Conservation (phyloP, 116 monocot genomes). For the Cymodocea nodosa region DNA sequence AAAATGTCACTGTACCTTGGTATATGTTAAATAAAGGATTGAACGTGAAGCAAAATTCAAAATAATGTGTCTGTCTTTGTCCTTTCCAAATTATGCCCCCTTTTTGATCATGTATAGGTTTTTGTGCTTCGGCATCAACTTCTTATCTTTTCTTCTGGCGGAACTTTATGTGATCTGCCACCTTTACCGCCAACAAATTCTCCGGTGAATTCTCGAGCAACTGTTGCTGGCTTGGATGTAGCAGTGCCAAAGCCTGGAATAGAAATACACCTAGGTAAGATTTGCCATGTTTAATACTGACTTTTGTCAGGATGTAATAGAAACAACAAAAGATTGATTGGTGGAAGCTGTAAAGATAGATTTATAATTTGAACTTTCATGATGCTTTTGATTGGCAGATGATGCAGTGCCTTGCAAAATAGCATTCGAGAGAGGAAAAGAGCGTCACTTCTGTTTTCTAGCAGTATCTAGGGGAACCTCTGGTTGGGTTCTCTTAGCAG, state of each 20-base stretch:
- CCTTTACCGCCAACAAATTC: slow-evolving; percentile 30
- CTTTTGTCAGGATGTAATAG: neutral
- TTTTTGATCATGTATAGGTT: slow-evolving; percentile 24
- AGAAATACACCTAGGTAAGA: slow-evolving; percentile 64
- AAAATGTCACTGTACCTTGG: neutral
- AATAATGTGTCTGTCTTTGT: no score
- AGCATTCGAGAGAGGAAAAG: slow-evolving; percentile 96
- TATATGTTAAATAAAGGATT: no score
- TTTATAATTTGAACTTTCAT: neutral
- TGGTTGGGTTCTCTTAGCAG: slow-evolving; percentile 82
- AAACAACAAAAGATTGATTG: neutral
- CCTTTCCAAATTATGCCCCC: no score
- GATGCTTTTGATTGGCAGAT: slow-evolving; percentile 18
- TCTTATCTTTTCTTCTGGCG: slow-evolving; percentile 51
- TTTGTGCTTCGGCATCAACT: slow-evolving; percentile 86
- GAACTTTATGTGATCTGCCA: slow-evolving; percentile 50
- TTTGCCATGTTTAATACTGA: neutral
- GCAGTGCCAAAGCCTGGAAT: slow-evolving; percentile 69
- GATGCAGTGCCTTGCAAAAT: slow-evolving; percentile 80
- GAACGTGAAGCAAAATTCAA: no score
- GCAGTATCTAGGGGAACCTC: slow-evolving; percentile 60
- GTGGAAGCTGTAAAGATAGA: neutral
- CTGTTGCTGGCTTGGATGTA: slow-evolving; percentile 37
- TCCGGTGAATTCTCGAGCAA: slow-evolving; percentile 23
- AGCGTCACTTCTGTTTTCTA: slow-evolving; percentile 71